Base-by-base conservation (phyloP, 495 filamentous ascomycete genomes). In the Rusavskia elegans region DNA sequence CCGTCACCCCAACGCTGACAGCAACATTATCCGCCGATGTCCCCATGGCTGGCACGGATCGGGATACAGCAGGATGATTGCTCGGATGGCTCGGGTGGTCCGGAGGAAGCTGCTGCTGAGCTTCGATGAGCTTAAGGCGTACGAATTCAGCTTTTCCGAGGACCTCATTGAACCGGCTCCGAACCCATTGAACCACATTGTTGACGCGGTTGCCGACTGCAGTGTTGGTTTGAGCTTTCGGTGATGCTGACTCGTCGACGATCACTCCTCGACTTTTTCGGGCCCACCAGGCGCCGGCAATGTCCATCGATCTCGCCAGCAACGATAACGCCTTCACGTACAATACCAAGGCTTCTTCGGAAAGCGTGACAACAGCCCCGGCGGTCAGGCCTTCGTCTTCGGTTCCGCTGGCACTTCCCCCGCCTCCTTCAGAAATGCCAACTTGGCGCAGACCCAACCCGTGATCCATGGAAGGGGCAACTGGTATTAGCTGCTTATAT, bases 121-220 rank as follows among this genome's bases (percentile, higher is more conserved):
- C 84, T 45, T 95, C 86, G 21, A 90, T 71, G 49, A 98, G 75
- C 59, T 87, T 95, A 5, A 89, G 70, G 49, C 85, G 81, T 10
- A 95, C 89, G 54, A 94, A 76, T 56, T 97, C 90, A 0, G 89
- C 86, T 67, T 98, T 98, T 62, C 95, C 89, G 25, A 96, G 67
- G 20, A 92, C 89, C 59, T 98, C 92, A 58, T 98, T 98, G 72
- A 97, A 98, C 3, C 90, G 84, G 52, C 70, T 75, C 23, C 92
- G 84, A 21, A 94, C 82, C 93, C 93, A 97, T 65, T 96, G 89
- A 0, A 98, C 92, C 20, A 87, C 82, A 52, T 80, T 83, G 63
- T 95, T 98, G 66, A 98, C 87, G 45, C 89, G 81, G 49, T 75
- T 75, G 25, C 80, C 76, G n/a, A 81, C 68, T 10, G 77, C 64